These are phyloP conservation scores for Pichia sp. DNA, from an alignment of 1,139 yeast genomes.

Conservation along the genomic window DNA sequence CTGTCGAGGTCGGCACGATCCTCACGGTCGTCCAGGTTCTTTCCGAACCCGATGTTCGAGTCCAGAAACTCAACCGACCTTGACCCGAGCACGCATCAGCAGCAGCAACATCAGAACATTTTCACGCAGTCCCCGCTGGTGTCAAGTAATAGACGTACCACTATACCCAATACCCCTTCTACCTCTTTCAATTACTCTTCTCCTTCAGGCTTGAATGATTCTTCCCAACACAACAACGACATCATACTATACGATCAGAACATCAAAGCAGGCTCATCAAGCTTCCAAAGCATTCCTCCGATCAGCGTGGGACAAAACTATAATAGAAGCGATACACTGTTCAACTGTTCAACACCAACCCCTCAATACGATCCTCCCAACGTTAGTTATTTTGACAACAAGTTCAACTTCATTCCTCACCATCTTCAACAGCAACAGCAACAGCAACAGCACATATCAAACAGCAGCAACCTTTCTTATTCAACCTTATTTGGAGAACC, in stretches of 20 bases:
- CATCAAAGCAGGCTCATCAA: neutral
- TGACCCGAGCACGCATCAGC: conserved; percentile 1
- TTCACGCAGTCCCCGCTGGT: conserved; percentile 6
- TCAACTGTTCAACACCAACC: conserved; percentile 7
- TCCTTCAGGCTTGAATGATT: neutral
- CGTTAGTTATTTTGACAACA: conserved; percentile 4
- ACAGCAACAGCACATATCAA: neutral
- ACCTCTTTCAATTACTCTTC: neutral
- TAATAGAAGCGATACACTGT: neutral
- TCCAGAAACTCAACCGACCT: neutral
- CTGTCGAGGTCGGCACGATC: neutral
- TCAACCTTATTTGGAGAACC: conserved; percentile 6
- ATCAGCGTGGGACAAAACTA: neutral
- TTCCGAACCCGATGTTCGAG: conserved; percentile 34
- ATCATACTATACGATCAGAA: neutral
- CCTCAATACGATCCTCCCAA: conserved; percentile 10
- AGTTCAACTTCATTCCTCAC: neutral
- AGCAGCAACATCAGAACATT: conserved; percentile 6
- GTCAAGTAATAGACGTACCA: conserved; percentile 4
- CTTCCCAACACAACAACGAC: neutral
- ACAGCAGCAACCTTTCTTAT: conserved; percentile 1
- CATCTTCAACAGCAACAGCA: neutral
- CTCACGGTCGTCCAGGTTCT: conserved; percentile 34
- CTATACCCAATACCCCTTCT: conserved; percentile 5
- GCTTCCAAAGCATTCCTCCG: neutral